phyloP scores from a whole-genome alignment of 2,329 filamentous ascomycete species.

The Coccinonectria pachysandricola region DNA sequence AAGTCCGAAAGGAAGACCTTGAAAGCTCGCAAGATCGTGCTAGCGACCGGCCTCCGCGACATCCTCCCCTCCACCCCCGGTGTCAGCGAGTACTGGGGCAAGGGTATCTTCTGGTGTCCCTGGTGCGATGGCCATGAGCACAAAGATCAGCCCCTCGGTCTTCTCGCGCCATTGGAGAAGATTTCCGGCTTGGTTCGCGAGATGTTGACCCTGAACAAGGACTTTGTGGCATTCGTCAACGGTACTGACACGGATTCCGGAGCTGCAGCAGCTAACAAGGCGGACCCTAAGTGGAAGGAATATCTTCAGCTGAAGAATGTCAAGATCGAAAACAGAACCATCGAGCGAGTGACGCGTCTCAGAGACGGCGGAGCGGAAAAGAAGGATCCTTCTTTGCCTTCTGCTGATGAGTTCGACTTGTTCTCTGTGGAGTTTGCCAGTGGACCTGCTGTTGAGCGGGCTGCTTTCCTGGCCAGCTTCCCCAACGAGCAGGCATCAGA shows the following conservation, averaged over 20 bases:
- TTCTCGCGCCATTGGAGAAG: slow-evolving; percentile 36
- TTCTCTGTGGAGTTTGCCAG: slow-evolving; percentile 44
- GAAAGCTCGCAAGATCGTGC: slow-evolving; percentile 42
- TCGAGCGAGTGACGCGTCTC: slow-evolving; percentile 37
- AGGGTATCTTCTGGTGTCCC: slow-evolving; percentile 53
- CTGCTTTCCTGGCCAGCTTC: slow-evolving; percentile 43
- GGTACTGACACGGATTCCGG: slow-evolving; percentile 41
- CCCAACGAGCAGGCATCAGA: slow-evolving; percentile 35
- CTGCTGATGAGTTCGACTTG: slow-evolving; percentile 39
- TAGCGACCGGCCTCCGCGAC: slow-evolving; percentile 48
- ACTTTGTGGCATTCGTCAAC: slow-evolving; percentile 49
- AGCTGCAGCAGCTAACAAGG: slow-evolving; percentile 27
- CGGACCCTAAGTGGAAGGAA: slow-evolving; percentile 35
- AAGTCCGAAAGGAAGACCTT: slow-evolving; percentile 22
- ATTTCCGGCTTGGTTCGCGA: slow-evolving; percentile 38
- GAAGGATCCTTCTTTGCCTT: slow-evolving; percentile 31
- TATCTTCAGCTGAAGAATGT: slow-evolving; percentile 42
- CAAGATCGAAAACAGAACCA: slow-evolving; percentile 44
- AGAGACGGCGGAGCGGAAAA: slow-evolving; percentile 25
- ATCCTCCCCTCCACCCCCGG: slow-evolving; percentile 45
- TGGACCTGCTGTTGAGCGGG: slow-evolving; percentile 34
- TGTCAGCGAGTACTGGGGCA: slow-evolving; percentile 43
- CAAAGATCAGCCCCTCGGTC: slow-evolving; percentile 45
- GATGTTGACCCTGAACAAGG: slow-evolving; percentile 42
- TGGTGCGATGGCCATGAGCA: slow-evolving; percentile 57